Conservation (phyloP, 805 yeast genomes). For the Zygosaccharomyces lentus region DNA sequence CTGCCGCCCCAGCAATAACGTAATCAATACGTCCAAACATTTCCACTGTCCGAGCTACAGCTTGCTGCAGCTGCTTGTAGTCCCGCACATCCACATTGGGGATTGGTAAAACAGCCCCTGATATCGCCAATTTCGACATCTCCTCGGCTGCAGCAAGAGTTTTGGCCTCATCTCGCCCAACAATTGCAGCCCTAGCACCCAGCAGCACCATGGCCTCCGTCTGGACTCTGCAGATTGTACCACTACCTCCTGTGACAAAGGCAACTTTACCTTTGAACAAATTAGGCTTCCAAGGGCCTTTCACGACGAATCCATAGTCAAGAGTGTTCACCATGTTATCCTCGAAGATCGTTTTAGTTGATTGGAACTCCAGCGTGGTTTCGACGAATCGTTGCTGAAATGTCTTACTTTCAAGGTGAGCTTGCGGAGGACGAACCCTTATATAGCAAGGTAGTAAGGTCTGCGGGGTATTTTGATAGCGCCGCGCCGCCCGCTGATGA, state of each 20-base stretch:
- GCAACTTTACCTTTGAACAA: slow-evolving; percentile 80
- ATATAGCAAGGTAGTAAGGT: not conserved
- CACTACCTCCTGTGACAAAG: slow-evolving; percentile 94
- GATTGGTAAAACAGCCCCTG: slow-evolving; percentile 59
- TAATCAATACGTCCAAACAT: slow-evolving; percentile 75
- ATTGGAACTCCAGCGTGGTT: not conserved
- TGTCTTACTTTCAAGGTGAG: not conserved
- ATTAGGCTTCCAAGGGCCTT: slow-evolving; percentile 48
- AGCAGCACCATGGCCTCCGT: slow-evolving; percentile 75
- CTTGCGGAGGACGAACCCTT: not conserved
- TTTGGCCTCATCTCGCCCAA: slow-evolving; percentile 70
- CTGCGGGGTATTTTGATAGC: not conserved
- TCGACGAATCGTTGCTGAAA: not conserved
- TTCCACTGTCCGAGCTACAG: slow-evolving; percentile 61
- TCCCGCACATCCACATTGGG: slow-evolving; percentile 78
- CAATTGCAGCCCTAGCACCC: slow-evolving; percentile 83
- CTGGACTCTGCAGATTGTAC: slow-evolving; percentile 90
- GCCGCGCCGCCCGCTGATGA: not conserved
- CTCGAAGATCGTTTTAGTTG: not conserved
- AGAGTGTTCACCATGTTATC: slow-evolving; percentile 28
- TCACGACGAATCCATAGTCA: slow-evolving; percentile 26
- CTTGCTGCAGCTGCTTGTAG: slow-evolving; percentile 51
- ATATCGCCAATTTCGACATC: slow-evolving; percentile 49
- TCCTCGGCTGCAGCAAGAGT: slow-evolving; percentile 67
- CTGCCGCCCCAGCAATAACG: slow-evolving; percentile 95